Percentiles rank a stretch among this genome's conserved stretches.
phyloP scores from a whole-genome alignment of 140 eudicot species.

The Anethum foeniculum region DNA sequence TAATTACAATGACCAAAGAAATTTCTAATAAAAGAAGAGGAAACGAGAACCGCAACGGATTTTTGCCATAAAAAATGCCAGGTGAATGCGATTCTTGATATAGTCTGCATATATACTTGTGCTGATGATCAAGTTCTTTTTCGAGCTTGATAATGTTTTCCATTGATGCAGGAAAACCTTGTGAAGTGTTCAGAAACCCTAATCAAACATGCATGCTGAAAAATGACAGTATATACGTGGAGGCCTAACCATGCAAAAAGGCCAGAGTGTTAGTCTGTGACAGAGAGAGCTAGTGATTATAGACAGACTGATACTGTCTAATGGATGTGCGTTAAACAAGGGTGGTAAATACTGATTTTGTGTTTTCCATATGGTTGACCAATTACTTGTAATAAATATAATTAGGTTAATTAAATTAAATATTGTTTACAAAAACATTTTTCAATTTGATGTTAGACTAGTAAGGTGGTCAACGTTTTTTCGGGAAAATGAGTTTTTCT shows the following conservation, averaged over 20 bases:
- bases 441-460: no score
- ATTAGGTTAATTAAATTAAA: no score
- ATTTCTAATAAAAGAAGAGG: conserved; percentile 55
- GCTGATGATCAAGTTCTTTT: conserved; percentile 9
- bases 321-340: conserved; percentile 12
- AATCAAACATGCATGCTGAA: conserved; percentile 5
- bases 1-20: conserved; percentile 27
- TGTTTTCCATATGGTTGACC: not conserved
- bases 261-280: not conserved
- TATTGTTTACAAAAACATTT: no score
- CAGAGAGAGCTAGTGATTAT: not conserved
- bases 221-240: not conserved
- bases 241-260: conserved; percentile 14
- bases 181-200: conserved; percentile 12
- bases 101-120: conserved; percentile 27
- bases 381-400: not conserved
- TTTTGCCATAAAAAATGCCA: conserved; percentile 48
- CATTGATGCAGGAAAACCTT: conserved; percentile 10
- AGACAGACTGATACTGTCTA: conserved; percentile 1
- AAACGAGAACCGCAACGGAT: conserved; percentile 47
- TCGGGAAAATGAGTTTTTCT: no score
- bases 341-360: not conserved
- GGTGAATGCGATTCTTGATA: conserved; percentile 28
- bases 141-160: conserved; percentile 6
- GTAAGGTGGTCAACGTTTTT: no score